Evolutionary conservation across 345 rosid species (phyloP).

Genomic region (Cardamine occulta): DNA sequence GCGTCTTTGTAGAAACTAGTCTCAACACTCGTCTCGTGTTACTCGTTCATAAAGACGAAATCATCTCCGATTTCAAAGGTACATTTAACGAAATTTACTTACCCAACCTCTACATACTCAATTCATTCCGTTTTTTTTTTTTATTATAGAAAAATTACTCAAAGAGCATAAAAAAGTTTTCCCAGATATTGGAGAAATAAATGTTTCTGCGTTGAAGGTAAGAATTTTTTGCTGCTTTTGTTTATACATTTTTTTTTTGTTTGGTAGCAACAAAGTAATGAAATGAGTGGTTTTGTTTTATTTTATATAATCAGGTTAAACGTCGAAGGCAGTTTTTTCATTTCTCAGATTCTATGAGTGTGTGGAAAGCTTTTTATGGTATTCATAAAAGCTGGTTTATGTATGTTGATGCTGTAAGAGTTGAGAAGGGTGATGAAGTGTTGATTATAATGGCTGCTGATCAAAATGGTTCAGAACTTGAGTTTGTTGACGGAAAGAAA

Average conservation of each 20-base stretch:
- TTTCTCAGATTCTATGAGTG: conserved; percentile 56
- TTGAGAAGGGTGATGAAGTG: conserved; percentile 30
- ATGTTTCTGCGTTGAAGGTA: conserved; percentile 25
- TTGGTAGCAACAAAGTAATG: neutral
- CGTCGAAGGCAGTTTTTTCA: conserved; percentile 56
- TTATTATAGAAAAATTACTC: conserved; percentile 6
- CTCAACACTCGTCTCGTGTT: conserved; percentile 62
- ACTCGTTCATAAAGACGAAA: conserved; percentile 53
- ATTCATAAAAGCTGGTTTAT: conserved; percentile 54
- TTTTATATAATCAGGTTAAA: conserved; percentile 26
- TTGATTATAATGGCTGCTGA: conserved; percentile 36
- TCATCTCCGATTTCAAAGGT: conserved; percentile 57
- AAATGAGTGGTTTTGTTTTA: neutral
- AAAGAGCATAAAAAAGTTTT: conserved; percentile 13
- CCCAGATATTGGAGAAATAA: conserved; percentile 21
- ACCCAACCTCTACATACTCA: neutral
- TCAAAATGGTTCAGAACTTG: conserved; percentile 6
- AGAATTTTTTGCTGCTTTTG: neutral
- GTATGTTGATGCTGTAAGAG: conserved; percentile 52
- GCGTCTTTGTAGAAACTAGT: conserved; percentile 62
- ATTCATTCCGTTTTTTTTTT: neutral
- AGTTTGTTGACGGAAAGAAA: conserved; percentile 26
- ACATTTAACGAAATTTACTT: neutral
- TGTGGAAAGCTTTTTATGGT: conserved; percentile 56
- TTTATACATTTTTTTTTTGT: neutral